Percentiles rank a stretch among this genome's conserved stretches.
phyloP scores from a whole-genome alignment of 2,329 filamentous ascomycete species.

The Aureobasidium sp. region DNA sequence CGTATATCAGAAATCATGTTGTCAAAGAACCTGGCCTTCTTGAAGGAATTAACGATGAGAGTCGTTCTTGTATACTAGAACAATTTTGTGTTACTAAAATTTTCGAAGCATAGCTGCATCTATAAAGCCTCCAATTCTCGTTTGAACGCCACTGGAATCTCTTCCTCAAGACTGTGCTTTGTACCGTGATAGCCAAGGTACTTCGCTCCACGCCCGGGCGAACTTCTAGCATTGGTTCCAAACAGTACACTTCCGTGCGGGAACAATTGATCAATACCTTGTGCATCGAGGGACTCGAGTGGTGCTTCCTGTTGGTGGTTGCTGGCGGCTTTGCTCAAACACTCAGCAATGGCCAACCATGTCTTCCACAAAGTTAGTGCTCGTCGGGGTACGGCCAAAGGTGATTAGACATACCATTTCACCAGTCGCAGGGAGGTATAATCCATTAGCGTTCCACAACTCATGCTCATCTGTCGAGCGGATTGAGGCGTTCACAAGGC shows the following conservation, averaged over 20 bases:
- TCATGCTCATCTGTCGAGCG: neutral
- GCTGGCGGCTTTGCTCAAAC: neutral
- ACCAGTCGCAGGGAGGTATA: neutral
- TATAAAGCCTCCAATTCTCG: too few species aligned
- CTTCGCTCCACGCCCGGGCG: neutral
- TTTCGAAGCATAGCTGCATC: too few species aligned
- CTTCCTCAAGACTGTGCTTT: neutral
- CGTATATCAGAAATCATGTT: too few species aligned
- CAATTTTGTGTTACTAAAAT: too few species aligned
- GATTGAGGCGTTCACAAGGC: slow-evolving; percentile 34
- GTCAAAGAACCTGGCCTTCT: too few species aligned
- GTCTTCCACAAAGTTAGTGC: neutral
- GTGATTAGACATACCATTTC: neutral
- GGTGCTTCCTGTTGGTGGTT: neutral
- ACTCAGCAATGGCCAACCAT: neutral
- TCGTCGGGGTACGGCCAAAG: too few species aligned
- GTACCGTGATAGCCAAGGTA: neutral
- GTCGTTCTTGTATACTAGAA: too few species aligned
- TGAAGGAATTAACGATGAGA: too few species aligned
- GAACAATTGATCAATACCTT: neutral
- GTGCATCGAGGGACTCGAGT: neutral
- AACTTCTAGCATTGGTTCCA: neutral
- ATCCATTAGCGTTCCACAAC: neutral
- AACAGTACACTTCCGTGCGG: neutral
- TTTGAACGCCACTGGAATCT: neutral